Percentiles rank a stretch among this genome's conserved stretches.
Conservation (phyloP, 2,329 filamentous ascomycete genomes). For the Epichloe sibirici region DNA sequence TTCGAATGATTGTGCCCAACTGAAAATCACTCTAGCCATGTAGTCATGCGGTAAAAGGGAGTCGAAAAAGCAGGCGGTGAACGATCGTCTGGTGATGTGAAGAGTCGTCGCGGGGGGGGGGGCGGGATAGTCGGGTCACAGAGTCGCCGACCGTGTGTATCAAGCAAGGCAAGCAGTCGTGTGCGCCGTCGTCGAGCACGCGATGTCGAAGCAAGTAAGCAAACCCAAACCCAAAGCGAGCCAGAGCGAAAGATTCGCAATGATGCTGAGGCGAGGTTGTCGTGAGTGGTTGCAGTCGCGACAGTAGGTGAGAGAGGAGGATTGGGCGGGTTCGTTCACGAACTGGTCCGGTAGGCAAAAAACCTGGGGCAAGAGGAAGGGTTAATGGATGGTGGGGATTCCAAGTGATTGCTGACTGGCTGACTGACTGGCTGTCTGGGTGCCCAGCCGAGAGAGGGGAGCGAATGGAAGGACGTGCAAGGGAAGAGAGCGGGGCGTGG, state of each 20-base stretch:
- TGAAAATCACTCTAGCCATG: background rate
- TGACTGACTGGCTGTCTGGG: background rate
- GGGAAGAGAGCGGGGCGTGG: background rate
- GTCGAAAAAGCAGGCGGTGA: background rate
- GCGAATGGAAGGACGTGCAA: background rate
- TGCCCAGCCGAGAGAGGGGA: background rate
- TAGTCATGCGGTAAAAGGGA: background rate
- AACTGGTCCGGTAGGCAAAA: conserved; percentile 1
- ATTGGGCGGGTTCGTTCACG: background rate
- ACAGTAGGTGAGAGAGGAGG: background rate
- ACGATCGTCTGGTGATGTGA: background rate
- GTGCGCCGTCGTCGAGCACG: background rate
- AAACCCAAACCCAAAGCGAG: background rate
- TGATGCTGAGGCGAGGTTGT: background rate
- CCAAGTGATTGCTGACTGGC: background rate
- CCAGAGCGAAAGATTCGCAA: background rate
- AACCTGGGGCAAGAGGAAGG: conserved; percentile 1
- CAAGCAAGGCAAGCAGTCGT: background rate
- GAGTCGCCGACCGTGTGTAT: background rate
- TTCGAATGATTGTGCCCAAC: background rate
- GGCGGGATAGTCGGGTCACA: background rate
- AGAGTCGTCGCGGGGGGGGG: background rate
- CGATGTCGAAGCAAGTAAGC: background rate
- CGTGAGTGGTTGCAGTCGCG: background rate
- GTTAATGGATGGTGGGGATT: background rate